Conservation (phyloP, 352 stramenopile genomes). For the Phytophthora agathidicida region DNA sequence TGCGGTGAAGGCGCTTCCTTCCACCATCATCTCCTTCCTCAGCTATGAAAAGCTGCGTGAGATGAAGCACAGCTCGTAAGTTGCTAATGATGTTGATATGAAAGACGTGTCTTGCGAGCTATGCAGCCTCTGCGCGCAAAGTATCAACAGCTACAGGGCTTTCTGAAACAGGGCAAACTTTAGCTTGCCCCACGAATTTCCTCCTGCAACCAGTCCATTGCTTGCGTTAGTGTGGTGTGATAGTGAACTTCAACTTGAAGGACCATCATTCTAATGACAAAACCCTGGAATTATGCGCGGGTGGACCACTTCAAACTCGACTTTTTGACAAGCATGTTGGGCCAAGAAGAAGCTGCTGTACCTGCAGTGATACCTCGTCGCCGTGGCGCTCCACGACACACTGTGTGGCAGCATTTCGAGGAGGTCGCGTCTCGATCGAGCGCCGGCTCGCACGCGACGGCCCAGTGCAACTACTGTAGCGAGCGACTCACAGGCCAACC, state of each 20-base stretch:
- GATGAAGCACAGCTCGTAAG: slow-evolving; percentile 44
- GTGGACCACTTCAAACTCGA: too few species aligned
- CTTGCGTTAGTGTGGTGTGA: not conserved
- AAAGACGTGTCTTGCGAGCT: too few species aligned
- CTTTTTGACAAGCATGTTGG: too few species aligned
- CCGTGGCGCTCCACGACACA: too few species aligned
- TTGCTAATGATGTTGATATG: too few species aligned
- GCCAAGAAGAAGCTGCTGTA: too few species aligned
- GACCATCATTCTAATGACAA: slow-evolving; percentile 11
- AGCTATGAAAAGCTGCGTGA: slow-evolving; percentile 83
- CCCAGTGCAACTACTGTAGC: slow-evolving; percentile 6
- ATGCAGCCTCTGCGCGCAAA: not conserved
- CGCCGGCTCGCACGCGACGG: slow-evolving; percentile 1
- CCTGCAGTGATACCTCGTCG: too few species aligned
- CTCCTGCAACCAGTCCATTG: not conserved
- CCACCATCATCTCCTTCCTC: slow-evolving; percentile 79
- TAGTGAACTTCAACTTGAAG: slow-evolving; percentile 12
- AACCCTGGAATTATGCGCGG: too few species aligned
- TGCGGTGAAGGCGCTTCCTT: slow-evolving; percentile 69
- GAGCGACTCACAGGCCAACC: slow-evolving; percentile 4
- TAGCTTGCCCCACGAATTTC: not conserved
- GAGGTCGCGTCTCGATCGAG: not conserved
- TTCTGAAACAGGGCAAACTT: not conserved
- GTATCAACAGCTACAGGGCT: not conserved
- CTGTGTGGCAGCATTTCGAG: slow-evolving; percentile 5